Evolutionary conservation across 75 land plant species (phyloP).

Genomic region (Pinus taeda): DNA sequence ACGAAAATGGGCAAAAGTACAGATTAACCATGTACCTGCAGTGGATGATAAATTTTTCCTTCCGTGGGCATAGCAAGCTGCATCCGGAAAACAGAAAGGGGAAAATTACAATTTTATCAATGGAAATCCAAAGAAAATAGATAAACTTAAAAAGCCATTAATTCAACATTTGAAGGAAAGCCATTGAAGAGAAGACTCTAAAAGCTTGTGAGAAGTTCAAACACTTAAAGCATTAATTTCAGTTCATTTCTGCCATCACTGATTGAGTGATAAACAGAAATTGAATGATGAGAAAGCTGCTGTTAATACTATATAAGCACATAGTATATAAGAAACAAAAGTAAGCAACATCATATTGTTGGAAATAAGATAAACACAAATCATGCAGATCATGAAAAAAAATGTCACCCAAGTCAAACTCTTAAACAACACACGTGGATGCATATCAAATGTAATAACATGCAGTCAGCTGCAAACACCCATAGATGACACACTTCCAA

Average conservation of each 20-base stretch:
- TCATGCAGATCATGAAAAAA: too few species aligned
- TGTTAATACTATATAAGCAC: not conserved
- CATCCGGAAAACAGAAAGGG: not conserved
- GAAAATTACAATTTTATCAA: not conserved
- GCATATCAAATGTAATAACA: not conserved
- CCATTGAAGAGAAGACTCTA: not conserved
- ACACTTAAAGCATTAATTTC: not conserved
- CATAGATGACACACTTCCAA: not conserved
- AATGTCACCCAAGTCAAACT: too few species aligned
- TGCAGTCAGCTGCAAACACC: not conserved
- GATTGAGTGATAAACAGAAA: not conserved
- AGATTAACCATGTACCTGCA: constrained; percentile 5
- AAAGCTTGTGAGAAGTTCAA: not conserved
- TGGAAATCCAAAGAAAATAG: not conserved
- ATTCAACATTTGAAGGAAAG: not conserved
- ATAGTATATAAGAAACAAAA: not conserved
- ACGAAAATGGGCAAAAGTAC: not conserved
- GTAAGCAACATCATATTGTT: not conserved
- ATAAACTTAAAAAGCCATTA: not conserved
- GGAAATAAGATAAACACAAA: too few species aligned
- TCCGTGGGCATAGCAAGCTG: constrained; percentile 9
- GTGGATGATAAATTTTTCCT: not conserved
- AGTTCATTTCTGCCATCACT: not conserved
- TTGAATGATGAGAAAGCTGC: too few species aligned
- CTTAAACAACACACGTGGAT: not conserved